Evolutionary conservation across 768 basidiomycete genomes (phyloP).

Genomic region (Amanita rimosa): DNA sequence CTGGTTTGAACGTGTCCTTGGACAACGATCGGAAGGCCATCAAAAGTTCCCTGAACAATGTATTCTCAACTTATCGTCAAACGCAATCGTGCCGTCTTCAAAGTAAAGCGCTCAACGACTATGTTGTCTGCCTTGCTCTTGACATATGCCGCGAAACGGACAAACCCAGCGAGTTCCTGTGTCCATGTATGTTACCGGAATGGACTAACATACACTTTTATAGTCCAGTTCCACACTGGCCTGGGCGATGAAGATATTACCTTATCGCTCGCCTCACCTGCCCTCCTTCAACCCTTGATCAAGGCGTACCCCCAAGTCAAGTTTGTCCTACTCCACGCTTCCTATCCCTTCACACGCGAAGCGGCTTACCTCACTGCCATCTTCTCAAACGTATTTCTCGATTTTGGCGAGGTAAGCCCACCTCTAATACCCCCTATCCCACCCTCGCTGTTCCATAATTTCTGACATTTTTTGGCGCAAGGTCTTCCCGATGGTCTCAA

Average conservation of each 20-base stretch:
- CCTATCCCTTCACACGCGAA: slow-evolving; percentile 72
- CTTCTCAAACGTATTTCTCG: slow-evolving; percentile 65
- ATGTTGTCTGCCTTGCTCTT: slow-evolving; percentile 45
- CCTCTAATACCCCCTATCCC: too few relatives aligned
- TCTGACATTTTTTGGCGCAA: slow-evolving; percentile 8
- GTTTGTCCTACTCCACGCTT: slow-evolving; percentile 62
- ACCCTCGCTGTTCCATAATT: not conserved
- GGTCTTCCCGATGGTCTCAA: slow-evolving; percentile 60
- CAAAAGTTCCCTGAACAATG: slow-evolving; percentile 19
- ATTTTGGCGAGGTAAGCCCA: slow-evolving; percentile 62
- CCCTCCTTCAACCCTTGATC: slow-evolving; percentile 59
- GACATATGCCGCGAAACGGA: slow-evolving; percentile 35
- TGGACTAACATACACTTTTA: not conserved
- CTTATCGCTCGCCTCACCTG: slow-evolving; percentile 46
- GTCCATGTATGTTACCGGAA: not conserved
- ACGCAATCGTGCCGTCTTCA: slow-evolving; percentile 37
- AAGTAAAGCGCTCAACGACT: slow-evolving; percentile 57
- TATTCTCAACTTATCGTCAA: slow-evolving; percentile 23
- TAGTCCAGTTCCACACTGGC: slow-evolving; percentile 82
- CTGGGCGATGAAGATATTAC: slow-evolving; percentile 67
- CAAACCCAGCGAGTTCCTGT: slow-evolving; percentile 42
- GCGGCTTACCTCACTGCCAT: slow-evolving; percentile 67
- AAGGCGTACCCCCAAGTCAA: slow-evolving; percentile 45
- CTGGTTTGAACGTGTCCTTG: slow-evolving; percentile 47
- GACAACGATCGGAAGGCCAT: slow-evolving; percentile 15